Base-by-base conservation (phyloP, 2,329 filamentous ascomycete species). In the Aspergillus unguis region DNA sequence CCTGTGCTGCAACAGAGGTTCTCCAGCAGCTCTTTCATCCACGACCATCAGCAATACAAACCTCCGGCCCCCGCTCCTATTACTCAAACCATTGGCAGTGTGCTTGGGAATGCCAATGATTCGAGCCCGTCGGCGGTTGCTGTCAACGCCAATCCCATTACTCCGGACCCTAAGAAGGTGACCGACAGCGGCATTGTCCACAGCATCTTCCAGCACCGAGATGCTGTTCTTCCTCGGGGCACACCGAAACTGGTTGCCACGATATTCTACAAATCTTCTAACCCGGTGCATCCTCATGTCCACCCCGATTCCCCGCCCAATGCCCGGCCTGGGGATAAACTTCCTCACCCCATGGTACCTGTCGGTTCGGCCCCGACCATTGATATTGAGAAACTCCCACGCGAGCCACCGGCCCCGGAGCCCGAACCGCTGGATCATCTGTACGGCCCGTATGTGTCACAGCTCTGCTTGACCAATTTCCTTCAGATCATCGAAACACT, bases 401-500 rank as follows among this genome's bases (percentile, higher is more conserved):
- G 80, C 38, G 79, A 82, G 60, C 79, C 79, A 1, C 77, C 78
- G 2, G 76, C 75, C 11, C 78, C 76, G 1, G 79, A 80, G 53
- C 78, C 79, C 5, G 77, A 80, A 52, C 77, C 78, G 26, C 69
- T 81, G 36, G 79, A 82, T 60, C 79, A 80, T 61, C 68, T 81
- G 17, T 81, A 81, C 60, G 79, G 79, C 7, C 75, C 74, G 8
- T 81, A 77, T 57, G 73, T 82, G 42, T 79, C 76, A 50, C 78
- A 81, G 64, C 66, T 79, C 58, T 82, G 80, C 63, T 69, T 81
- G 54, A 80, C 78, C 31, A 79, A 80, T 60, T 82, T 82, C 69
- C 72, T 79, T 55, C 75, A 78, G 52, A 78, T 76, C 10, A 68
- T 82, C 44, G 71, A 79, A 54, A 66, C 71, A 31, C 71, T 80